Evolutionary conservation across 2,329 filamentous ascomycete genomes (phyloP).

Genomic region (Chalaropsis thielavioides): DNA sequence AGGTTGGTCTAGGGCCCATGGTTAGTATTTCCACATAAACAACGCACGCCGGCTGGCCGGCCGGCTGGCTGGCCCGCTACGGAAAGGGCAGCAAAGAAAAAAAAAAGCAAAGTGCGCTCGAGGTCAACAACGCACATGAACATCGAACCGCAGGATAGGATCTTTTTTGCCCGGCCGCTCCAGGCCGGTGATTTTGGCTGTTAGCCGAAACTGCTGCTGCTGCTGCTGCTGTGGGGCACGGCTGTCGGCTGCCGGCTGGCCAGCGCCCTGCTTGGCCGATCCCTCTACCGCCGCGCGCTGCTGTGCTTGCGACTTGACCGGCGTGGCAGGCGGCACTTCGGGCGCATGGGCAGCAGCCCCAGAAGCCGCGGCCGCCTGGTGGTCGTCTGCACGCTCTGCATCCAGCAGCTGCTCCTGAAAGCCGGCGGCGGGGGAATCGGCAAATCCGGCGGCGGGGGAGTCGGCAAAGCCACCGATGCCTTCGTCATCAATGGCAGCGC

Average conservation of each 20-base stretch:
- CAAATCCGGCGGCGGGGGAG: background rate
- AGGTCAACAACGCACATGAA: slow-evolving; percentile 51
- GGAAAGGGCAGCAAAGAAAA: background rate
- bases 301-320: slow-evolving; percentile 21
- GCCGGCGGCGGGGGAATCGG: too few relatives aligned
- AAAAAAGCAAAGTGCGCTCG: background rate
- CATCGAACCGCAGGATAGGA: slow-evolving; percentile 85
- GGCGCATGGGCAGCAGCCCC: background rate
- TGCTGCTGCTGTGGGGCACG: slow-evolving; percentile 23
- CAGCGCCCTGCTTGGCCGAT: too few relatives aligned
- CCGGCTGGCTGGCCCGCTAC: background rate
- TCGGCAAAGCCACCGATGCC: background rate
- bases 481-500: slow-evolving; percentile 19
- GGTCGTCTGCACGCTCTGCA: background rate
- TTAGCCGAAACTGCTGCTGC: slow-evolving; percentile 62
- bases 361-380: background rate
- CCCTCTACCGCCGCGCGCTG: slow-evolving; percentile 19
- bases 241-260: background rate
- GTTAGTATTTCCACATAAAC: background rate
- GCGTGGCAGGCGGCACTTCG: slow-evolving; percentile 18
- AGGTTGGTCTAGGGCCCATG: slow-evolving; percentile 64
- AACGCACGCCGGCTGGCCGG: too few relatives aligned
- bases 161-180: slow-evolving; percentile 93
- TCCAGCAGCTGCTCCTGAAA: background rate
- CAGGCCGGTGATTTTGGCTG: slow-evolving; percentile 86